Percentiles rank a stretch among this genome's conserved stretches.
Conservation (phyloP, 2,329 filamentous ascomycete species). For the Thielaviopsis euricoi region DNA sequence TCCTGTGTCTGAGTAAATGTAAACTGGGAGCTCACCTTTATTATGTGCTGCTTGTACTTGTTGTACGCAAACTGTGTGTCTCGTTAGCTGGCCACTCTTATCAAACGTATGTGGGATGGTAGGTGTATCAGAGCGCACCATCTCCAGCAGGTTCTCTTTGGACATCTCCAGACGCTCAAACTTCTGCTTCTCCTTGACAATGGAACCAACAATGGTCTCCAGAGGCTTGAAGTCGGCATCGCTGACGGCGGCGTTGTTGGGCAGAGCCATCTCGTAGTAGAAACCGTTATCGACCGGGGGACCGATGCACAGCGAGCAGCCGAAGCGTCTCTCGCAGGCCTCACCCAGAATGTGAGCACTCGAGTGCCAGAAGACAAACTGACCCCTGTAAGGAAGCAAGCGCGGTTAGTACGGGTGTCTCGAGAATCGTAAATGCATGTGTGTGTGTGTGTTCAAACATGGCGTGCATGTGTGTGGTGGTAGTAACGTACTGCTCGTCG, state of each 20-base stretch:
- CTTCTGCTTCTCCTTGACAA: constrained; percentile 91
- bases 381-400: constrained; percentile 34
- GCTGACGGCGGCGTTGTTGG: constrained; percentile 53
- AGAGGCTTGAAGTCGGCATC: constrained; percentile 70
- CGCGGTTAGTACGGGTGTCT: neutral
- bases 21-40: constrained; percentile 28
- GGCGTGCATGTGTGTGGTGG: neutral
- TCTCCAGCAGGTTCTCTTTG: constrained; percentile 82
- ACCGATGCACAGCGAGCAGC: constrained; percentile 84
- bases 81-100: neutral
- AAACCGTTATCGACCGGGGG: constrained; percentile 84
- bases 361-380: constrained; percentile 96
- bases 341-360: constrained; percentile 93
- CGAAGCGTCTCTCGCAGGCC: constrained; percentile 76
- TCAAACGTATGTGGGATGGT: neutral
- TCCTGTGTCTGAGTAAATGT: neutral
- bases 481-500: constrained; percentile 12
- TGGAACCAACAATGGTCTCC: constrained; percentile 62
- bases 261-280: constrained; percentile 91
- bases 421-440: neutral
- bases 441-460: neutral
- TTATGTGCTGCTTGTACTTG: constrained; percentile 97
- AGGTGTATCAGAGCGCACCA: constrained; percentile 25
- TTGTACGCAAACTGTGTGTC: constrained; percentile 63
- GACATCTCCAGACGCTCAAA: constrained; percentile 81